Base-by-base conservation (phyloP, 1,284 basidiomycete genomes). In the Naganishia albida region DNA sequence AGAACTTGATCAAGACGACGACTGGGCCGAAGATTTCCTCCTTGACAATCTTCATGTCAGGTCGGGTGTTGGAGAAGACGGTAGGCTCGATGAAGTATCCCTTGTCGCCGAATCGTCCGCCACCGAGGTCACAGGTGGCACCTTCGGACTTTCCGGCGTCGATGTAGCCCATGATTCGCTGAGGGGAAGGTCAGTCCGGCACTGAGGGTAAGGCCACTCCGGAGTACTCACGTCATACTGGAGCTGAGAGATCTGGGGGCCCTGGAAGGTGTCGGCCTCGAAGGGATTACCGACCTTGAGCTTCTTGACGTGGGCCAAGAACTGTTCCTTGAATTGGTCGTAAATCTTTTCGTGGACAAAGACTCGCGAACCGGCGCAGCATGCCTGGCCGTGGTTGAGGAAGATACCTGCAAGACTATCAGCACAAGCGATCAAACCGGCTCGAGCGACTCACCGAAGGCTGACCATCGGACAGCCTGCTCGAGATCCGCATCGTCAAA, bases 11-110 rank as follows among this genome's bases (percentile, higher is more conserved):
- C 51, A 82, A 73, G 68, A 81, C 82, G 64, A 79, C 72, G 67
- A 80, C 78, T 50, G 92, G 92, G 7, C 91, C 92, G 73, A 93
- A 93, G 75, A 94, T 93, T 80, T 96, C 93, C 80, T 96, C 93
- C 73, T 84, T 80, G 67, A 90, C 88, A 74, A 97, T 95, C 80
- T 85, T 87, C 89, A 93, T 92, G 68, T 88, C 83, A 39, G 86
- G 83, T 55, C 82, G 84, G 44, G 86, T 85, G 74, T 93, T 83
- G 46, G 87, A 88, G 83, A 95, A 95, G 78, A 95, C 86, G 40
- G 92, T 95, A n/a, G 77, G 80, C 74, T 81, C 70, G 66, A 83
- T 80, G 70, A 81, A 85, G 80, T 80, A 84, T 43, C 83, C 83
- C 73, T 90, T 85, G 10, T 79, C 80, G 48, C 91, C 89, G 74